Evolutionary conservation across 257 asterid species (phyloP), one percentile per base, ranked within the genome.

Genomic region (Nicotiana benthamiana): DNA sequence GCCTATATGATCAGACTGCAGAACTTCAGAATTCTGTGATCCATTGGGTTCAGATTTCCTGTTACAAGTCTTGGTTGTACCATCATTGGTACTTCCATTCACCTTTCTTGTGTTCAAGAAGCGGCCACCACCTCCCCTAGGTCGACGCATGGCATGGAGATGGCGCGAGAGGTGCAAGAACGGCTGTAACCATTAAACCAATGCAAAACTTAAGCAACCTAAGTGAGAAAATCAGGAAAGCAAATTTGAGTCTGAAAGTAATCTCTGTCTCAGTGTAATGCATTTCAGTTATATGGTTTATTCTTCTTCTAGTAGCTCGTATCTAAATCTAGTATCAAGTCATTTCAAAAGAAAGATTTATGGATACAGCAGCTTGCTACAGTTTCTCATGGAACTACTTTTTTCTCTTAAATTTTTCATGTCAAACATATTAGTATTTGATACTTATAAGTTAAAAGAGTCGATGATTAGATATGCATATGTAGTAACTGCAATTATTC

Each of bases 71-170:
- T 13, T 82, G 78, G 77, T 85, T 18, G 60, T 24, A 53, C 59
- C 79, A 18, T 32, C 24, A 1, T 57, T 57, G 22, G 16, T 27
- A 62, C 60, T 46, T 72, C 46, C 79, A 6, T 81, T 56, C 13
- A 5, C 11, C 63, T 86, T 84, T 88, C 86, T 90, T 11, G 89
- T 85, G 89, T 91, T 90, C 10, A 86, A 75, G 79, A 92, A 92
- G 67, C 94, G 91, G 0, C 97, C 97, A 10, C 97, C 93, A 16
- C 94, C 86, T 20, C 97, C 95, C 62, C 95, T 85, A 10, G 90
- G 92, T 76, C 94, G 81, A 43, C 90, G 43, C 54, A 79, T 54
- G 12, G 88, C 88, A 75, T 85, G 88, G 66, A 68, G 66, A 59
- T 84, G 87, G n/a, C 87, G 84, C 0, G 87, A 92, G 72, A 90